Evolutionary conservation across 129 eudicot species (phyloP).

Genomic region (Pseudognaphalium luteoalbum): DNA sequence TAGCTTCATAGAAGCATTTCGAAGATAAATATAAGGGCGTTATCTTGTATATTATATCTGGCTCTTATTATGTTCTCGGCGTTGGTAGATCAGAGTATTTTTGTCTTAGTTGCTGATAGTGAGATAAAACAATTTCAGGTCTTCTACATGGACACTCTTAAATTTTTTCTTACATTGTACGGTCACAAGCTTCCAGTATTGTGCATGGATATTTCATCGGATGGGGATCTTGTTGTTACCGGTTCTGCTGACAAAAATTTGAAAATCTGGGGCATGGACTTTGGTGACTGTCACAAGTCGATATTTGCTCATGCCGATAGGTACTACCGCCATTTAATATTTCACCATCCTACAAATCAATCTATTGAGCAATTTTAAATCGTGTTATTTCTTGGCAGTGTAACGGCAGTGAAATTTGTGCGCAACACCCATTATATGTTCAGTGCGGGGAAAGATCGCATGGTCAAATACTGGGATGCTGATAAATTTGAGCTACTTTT

Average conservation of each 20-base stretch:
- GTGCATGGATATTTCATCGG: constrained; percentile 95
- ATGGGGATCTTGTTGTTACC: constrained; percentile 87
- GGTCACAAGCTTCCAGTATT: constrained; percentile 94
- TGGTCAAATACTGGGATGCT: constrained; percentile 96
- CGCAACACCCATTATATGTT: constrained; percentile 88
- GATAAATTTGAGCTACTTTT: constrained; percentile 97
- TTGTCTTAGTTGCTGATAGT: constrained; percentile 15
- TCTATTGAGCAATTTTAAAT: constrained; percentile 12
- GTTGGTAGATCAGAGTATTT: background rate
- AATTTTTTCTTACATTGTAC: constrained; percentile 70
- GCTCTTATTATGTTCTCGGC: background rate
- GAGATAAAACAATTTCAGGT: constrained; percentile 51
- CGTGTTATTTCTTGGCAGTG: constrained; percentile 49
- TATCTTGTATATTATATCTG: background rate
- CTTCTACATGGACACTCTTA: constrained; percentile 75
- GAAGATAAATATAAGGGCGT: constrained; percentile 9
- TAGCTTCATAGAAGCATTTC: background rate
- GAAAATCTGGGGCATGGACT: constrained; percentile 97
- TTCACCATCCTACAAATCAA: background rate
- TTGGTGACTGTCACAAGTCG: constrained; percentile 96
- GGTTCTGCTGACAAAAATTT: constrained; percentile 96
- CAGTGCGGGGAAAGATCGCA: constrained; percentile 89
- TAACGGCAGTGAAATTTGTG: constrained; percentile 87
- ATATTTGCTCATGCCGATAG: constrained; percentile 96
- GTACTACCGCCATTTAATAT: constrained; percentile 30